Evolutionary conservation across 2,329 filamentous ascomycete genomes (phyloP).

Genomic region (Tolypocladium tundrense): DNA sequence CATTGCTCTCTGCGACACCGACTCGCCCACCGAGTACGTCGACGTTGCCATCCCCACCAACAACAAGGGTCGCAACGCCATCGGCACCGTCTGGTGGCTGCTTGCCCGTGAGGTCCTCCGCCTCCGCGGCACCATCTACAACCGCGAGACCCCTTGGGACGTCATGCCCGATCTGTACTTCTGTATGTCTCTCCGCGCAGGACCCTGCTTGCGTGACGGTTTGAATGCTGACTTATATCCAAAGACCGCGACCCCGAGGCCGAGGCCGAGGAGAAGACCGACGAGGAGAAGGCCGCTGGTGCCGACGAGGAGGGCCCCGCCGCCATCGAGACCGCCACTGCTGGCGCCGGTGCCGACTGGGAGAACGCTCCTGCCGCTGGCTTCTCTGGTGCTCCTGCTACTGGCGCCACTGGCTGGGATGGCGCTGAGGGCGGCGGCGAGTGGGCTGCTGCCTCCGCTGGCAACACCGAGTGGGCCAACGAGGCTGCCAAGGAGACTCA

Average conservation of each 20-base stretch:
- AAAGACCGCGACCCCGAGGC: constrained; percentile 94
- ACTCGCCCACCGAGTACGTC: constrained; percentile 99
- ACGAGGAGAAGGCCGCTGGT: constrained; percentile 82
- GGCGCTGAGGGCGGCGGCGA: constrained; percentile 48
- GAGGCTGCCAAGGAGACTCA: constrained; percentile 43
- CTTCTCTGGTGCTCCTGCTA: constrained; percentile 50
- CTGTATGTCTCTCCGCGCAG: constrained; percentile 44
- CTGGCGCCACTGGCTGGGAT: constrained; percentile 45
- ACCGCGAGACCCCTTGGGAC: constrained; percentile 95
- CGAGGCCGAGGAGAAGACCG: constrained; percentile 96
- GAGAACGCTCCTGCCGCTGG: constrained; percentile 61
- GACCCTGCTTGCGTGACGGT: not conserved
- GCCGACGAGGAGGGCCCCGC: constrained; percentile 75
- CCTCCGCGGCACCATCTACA: constrained; percentile 91
- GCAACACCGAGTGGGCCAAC: constrained; percentile 59
- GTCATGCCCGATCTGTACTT: constrained; percentile 99
- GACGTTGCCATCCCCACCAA: constrained; percentile 99
- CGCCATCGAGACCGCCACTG: constrained; percentile 72
- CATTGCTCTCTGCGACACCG: constrained; percentile 97
- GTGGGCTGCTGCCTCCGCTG: constrained; percentile 54
- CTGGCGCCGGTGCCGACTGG: constrained; percentile 64
- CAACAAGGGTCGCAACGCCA: constrained; percentile 99
- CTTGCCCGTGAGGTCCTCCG: constrained; percentile 98
- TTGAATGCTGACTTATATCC: constrained; percentile 7
- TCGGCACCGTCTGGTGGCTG: constrained; percentile 99